Evolutionary conservation across 2,329 filamentous ascomycete species (phyloP), one percentile per base, ranked within the genome.

Genomic region (Colletotrichum tabaci): DNA sequence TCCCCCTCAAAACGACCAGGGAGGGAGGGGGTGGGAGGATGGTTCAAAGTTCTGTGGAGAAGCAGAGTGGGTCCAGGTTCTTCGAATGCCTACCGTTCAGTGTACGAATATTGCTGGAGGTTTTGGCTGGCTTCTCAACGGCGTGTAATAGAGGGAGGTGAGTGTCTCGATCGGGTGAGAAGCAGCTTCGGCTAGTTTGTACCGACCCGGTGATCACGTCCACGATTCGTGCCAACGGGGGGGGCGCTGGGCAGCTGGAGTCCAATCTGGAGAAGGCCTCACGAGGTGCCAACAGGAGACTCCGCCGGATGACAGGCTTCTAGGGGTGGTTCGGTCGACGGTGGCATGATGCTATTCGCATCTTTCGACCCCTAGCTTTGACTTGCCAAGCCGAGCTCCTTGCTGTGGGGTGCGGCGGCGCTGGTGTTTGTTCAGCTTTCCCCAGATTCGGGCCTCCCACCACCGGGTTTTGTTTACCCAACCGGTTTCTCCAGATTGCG

Each of bases 201-300:
- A 26, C 26, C 26, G 57, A 46, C 16, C 38, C 30, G 58, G 13
- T 63, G 64, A 46, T 58, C 50, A 18, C 5, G 52, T 8, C 8
- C 18, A 21, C 49, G 64, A 63, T 42, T 67, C 68, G 44, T 47
- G 57, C 57, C 46, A 42, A 53, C 38, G 21, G 30, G 15, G 61
- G 61, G 26, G 26, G 26, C 23, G 26, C 26, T 26, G 4, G 4
- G 26, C 50, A 60, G 46, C 66, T 13, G 44, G 42, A n/a, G 42
- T 15, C 42, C 52, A 16, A 55, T 35, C 8, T 30, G 38, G 58
- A 47, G 46, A 23, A 42, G 18, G 46, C 40, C 26, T 26, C 65
- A 68, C 68, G 68, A 68, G 64, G 64, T 16, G 38, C 42, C 68
- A 63, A 63, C 58, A 71, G 65, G 68, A 68, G 65, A 71, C 58